These are phyloP conservation scores for Apiotrichum domesticum DNA, from an alignment of 1,284 basidiomycete genomes.

Conservation along the genomic window DNA sequence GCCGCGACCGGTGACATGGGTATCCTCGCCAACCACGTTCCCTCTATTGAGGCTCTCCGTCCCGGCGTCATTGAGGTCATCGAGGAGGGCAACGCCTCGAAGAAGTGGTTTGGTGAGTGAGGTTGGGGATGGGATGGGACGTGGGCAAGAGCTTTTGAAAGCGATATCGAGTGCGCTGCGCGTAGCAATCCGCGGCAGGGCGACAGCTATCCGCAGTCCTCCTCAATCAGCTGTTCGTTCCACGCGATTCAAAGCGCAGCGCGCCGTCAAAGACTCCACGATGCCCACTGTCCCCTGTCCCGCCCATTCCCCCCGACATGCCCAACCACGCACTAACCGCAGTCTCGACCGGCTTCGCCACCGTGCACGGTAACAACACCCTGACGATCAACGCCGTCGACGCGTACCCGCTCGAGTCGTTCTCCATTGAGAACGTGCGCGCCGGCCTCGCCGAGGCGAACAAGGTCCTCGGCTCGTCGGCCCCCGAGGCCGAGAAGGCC, in stretches of 20 bases:
- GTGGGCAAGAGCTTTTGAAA: no score
- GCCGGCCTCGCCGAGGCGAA: constrained; percentile 84
- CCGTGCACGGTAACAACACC: constrained; percentile 94
- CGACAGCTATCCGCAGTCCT: no score
- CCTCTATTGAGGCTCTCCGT: constrained; percentile 84
- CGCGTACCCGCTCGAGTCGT: constrained; percentile 86
- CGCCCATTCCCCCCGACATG: not conserved
- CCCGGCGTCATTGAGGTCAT: constrained; percentile 90
- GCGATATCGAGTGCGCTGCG: no score
- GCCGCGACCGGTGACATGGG: constrained; percentile 97
- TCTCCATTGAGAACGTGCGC: constrained; percentile 59
- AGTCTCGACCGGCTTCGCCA: constrained; percentile 98
- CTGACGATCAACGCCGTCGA: constrained; percentile 96
- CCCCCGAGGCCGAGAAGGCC: constrained; percentile 86
- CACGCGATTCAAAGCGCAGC: no score
- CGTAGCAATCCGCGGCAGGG: no score
- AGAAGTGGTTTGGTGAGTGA: constrained; percentile 88
- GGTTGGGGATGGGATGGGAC: no score
- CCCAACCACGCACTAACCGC: constrained; percentile 6
- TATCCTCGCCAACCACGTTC: constrained; percentile 93
- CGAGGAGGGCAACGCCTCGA: constrained; percentile 63
- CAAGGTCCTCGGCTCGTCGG: constrained; percentile 71
- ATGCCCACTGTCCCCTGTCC: not conserved
- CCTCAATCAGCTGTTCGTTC: no score
- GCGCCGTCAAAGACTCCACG: no score